Evolutionary conservation across 768 basidiomycete species (phyloP), one percentile per base, ranked within the genome.

Genomic region (Serpula lacrymans): DNA sequence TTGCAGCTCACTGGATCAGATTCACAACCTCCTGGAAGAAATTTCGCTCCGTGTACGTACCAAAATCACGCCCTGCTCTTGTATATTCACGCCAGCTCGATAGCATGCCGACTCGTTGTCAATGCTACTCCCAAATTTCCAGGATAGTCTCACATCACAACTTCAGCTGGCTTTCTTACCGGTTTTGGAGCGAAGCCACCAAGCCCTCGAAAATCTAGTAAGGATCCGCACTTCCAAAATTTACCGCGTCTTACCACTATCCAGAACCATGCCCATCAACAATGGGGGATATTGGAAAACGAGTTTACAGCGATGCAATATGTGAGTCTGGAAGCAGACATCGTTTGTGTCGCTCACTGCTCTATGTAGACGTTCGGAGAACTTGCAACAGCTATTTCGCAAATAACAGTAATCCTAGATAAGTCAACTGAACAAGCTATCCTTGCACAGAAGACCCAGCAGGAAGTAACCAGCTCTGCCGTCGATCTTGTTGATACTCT

Each of bases 401-500:
- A 50, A 17, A 54, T 64, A 3, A 49, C 64, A 3, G 46, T 41
- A 13, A 42, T 60, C 16, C 52, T 75, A 6, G 59, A 66, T 21
- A 47, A 43, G 12, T 63, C 65, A 5, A 39, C 59, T 17, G 47
- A 47, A 9, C 55, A 61, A 17, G 63, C 70, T 2, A 48, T 58
- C n/a, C 38, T 45, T 21, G 52, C 66, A 4, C 64, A 60, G 14
- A 44, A 44, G 4, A 53, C 60, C 23, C 77, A 79, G 41, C 49
- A 45, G 21, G 59, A 68, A 17, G 59, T 67, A 4, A 48, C 62
- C 6, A 41, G 50, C 24, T 64, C 70, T 16, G 68, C 69, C 33
- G 39, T 48, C 12, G 50, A 51, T 8, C 64, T 80, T 7, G 56
- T 52, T 8, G 50, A 58, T 16, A 55, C 62, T 0, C 48, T 80